Conservation (phyloP, 345 rosid species). For the Gossypium australe region DNA sequence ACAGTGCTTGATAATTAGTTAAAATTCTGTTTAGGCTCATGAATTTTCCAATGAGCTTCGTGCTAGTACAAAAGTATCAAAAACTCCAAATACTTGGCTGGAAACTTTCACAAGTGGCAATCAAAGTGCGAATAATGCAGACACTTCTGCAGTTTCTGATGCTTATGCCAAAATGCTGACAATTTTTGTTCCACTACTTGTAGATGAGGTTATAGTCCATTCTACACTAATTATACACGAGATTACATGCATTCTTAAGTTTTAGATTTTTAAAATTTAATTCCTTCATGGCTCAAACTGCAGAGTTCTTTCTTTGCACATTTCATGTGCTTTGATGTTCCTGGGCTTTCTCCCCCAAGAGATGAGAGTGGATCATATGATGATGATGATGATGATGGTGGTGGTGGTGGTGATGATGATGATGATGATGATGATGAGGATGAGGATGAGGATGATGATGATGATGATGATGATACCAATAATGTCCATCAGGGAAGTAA, state of each 20-base stretch:
- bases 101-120: conserved; percentile 81
- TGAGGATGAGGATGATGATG: conserved; percentile 47
- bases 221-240: conserved; percentile 76
- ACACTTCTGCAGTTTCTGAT: conserved; percentile 90
- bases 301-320: conserved; percentile 99
- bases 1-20: conserved; percentile 1
- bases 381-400: conserved; percentile 33
- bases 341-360: conserved; percentile 88
- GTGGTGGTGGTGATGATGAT: conserved; percentile 51
- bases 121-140: conserved; percentile 61
- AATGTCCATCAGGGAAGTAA: conserved; percentile 91
- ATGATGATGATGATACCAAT: conserved; percentile 50
- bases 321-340: conserved; percentile 99
- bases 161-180: conserved; percentile 98
- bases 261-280: conserved; percentile 7
- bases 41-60: conserved; percentile 99
- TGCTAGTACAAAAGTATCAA: conserved; percentile 95
- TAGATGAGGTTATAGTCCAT: conserved; percentile 70
- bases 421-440: conserved; percentile 35
- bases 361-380: conserved; percentile 49
- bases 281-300: conserved; percentile 28
- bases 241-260: conserved; percentile 28
- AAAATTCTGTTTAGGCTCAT: conserved; percentile 69
- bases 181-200: conserved; percentile 94
- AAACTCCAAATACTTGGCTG: conserved; percentile 92